These are phyloP conservation scores for Ceratocystis ficicola DNA, from an alignment of 2,329 filamentous ascomycete species.

Conservation along the genomic window DNA sequence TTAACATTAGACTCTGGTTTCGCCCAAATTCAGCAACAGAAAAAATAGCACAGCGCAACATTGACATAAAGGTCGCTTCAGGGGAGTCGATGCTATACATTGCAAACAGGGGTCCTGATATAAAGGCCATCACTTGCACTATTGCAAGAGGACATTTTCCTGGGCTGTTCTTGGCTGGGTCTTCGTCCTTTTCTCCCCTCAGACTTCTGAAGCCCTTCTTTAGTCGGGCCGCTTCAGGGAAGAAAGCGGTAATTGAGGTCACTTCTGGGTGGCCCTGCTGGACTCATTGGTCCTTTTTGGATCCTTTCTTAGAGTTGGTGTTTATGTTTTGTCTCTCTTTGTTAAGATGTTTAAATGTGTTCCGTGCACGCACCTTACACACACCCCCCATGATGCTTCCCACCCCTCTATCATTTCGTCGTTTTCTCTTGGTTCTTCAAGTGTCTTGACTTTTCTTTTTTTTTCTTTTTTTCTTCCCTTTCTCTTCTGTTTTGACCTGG, in stretches of 20 bases:
- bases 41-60: background rate
- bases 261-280: conserved; percentile 1
- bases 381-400: background rate
- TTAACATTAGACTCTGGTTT: background rate
- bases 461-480: background rate
- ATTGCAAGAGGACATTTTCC: background rate
- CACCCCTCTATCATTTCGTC: background rate
- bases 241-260: conserved; percentile 7
- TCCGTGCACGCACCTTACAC: background rate
- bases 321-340: background rate
- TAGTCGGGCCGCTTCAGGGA: conserved; percentile 10
- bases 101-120: background rate
- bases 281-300: conserved; percentile 4
- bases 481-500: background rate
- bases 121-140: background rate
- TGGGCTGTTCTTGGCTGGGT: background rate
- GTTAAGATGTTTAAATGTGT: background rate
- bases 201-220: background rate
- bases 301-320: background rate
- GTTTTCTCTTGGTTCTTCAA: background rate
- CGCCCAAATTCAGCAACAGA: background rate
- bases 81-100: background rate
- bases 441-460: background rate
- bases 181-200: background rate
- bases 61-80: background rate